phyloP scores from a whole-genome alignment of 768 basidiomycete species.

The Lactifluus volemus region DNA sequence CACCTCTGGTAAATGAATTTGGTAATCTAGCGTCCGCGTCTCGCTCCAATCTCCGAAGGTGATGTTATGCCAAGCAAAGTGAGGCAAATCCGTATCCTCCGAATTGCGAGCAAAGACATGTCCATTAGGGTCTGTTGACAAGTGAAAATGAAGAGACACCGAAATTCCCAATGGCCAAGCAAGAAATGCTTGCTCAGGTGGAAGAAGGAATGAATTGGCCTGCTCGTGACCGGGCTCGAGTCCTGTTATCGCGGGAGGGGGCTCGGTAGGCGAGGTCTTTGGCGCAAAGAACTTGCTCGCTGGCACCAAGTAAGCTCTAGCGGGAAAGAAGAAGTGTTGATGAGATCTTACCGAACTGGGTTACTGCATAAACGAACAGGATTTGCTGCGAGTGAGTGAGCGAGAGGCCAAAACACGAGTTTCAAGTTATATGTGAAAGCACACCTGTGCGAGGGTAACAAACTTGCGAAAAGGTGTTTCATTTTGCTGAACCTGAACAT shows the following conservation, averaged over 20 bases:
- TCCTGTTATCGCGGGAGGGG: slow-evolving; percentile 24
- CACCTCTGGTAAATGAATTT: slow-evolving; percentile 64
- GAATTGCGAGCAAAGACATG: slow-evolving; percentile 50
- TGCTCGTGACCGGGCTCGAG: slow-evolving; percentile 19
- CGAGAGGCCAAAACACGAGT: neutral
- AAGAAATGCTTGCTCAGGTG: slow-evolving; percentile 44
- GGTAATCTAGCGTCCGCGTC: slow-evolving; percentile 41
- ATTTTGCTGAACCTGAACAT: slow-evolving; percentile 24
- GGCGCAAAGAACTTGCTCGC: slow-evolving; percentile 38
- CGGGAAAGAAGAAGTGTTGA: neutral
- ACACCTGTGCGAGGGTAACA: slow-evolving; percentile 36
- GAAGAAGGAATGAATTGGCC: slow-evolving; percentile 40
- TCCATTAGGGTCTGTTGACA: slow-evolving; percentile 56
- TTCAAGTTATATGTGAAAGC: slow-evolving; percentile 1
- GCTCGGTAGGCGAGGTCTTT: slow-evolving; percentile 27
- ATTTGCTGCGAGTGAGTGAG: slow-evolving; percentile 44
- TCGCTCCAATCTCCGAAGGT: slow-evolving; percentile 73
- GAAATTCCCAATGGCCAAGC: slow-evolving; percentile 55
- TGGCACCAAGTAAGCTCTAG: slow-evolving; percentile 21
- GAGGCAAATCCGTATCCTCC: slow-evolving; percentile 46
- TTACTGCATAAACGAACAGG: slow-evolving; percentile 53
- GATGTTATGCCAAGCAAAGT: slow-evolving; percentile 70
- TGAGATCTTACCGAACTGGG: slow-evolving; percentile 48
- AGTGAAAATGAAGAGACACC: slow-evolving; percentile 63
- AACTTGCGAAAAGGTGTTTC: slow-evolving; percentile 31